Percentiles rank a stretch among this genome's conserved stretches.
phyloP scores from a whole-genome alignment of 2,329 filamentous ascomycete species.

The Phyllosticta citribraziliensis region DNA sequence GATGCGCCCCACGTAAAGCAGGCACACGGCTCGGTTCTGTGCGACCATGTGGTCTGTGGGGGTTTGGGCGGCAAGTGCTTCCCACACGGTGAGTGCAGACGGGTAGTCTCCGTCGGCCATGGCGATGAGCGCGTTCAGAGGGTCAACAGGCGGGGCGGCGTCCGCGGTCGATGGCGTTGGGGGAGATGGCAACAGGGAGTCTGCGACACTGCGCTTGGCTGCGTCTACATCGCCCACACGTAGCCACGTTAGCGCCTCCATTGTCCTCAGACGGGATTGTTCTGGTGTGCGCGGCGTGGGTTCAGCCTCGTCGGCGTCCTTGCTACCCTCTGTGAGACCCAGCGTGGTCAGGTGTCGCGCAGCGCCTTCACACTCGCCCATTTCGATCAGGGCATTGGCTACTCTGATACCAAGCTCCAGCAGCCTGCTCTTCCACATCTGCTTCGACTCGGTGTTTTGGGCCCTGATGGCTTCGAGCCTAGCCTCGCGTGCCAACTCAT shows the following conservation, averaged over 20 bases:
- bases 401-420: slow-evolving; percentile 61
- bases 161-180: not conserved
- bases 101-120: slow-evolving; percentile 71
- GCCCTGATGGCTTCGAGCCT: slow-evolving; percentile 49
- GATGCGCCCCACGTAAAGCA: slow-evolving; percentile 73
- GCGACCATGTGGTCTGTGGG: slow-evolving; percentile 57
- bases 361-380: slow-evolving; percentile 79
- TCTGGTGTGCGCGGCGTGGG: slow-evolving; percentile 15
- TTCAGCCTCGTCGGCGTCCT: slow-evolving; percentile 26
- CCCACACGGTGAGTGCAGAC: slow-evolving; percentile 54
- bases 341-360: slow-evolving; percentile 60
- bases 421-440: slow-evolving; percentile 62
- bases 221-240: slow-evolving; percentile 66
- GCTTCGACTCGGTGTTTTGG: slow-evolving; percentile 40
- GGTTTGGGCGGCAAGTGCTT: slow-evolving; percentile 36
- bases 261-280: slow-evolving; percentile 28
- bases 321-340: slow-evolving; percentile 34
- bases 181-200: slow-evolving; percentile 12
- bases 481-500: slow-evolving; percentile 75
- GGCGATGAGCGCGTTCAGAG: slow-evolving; percentile 59
- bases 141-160: slow-evolving; percentile 19
- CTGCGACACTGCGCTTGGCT: slow-evolving; percentile 47
- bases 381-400: slow-evolving; percentile 63
- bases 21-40: slow-evolving; percentile 75
- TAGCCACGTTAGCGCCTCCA: slow-evolving; percentile 59